Evolutionary conservation across 2,329 filamentous ascomycete genomes (phyloP).

Genomic region (Clonostachys sp.): DNA sequence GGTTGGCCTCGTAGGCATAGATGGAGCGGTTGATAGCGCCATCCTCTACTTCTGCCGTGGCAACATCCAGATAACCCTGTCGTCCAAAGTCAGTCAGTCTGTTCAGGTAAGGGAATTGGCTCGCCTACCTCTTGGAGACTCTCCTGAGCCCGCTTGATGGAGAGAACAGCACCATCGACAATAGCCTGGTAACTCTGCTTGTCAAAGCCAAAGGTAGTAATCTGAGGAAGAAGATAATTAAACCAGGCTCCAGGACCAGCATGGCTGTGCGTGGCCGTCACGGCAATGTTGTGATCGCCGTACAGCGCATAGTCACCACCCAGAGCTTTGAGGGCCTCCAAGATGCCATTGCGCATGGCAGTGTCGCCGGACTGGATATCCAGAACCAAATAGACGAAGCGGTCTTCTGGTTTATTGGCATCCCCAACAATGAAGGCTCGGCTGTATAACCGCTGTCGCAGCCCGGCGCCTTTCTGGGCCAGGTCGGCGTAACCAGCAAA

Average conservation of each 20-base stretch:
- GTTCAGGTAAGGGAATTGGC: background rate
- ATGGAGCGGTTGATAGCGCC: conserved; percentile 88
- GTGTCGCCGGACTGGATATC: conserved; percentile 88
- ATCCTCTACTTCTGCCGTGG: conserved; percentile 63
- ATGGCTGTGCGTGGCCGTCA: conserved; percentile 92
- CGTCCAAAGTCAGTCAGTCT: conserved; percentile 2
- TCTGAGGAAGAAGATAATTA: conserved; percentile 89
- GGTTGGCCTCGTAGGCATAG: conserved; percentile 85
- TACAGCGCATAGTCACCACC: conserved; percentile 74
- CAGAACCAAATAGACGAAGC: conserved; percentile 82
- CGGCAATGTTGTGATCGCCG: conserved; percentile 73
- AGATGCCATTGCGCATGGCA: conserved; percentile 79
- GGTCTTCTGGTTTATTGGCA: conserved; percentile 57
- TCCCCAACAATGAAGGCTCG: conserved; percentile 84
- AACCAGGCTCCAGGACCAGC: conserved; percentile 89
- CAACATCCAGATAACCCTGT: conserved; percentile 64
- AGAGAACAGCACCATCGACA: conserved; percentile 77
- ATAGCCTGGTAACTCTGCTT: conserved; percentile 85
- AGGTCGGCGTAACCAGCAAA: conserved; percentile 89
- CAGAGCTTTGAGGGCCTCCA: conserved; percentile 65
- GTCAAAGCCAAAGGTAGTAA: conserved; percentile 83
- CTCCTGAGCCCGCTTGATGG: conserved; percentile 74
- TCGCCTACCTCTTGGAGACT: conserved; percentile 34
- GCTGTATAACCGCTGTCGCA: conserved; percentile 84
- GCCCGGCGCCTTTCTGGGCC: conserved; percentile 75